These are phyloP conservation scores for Nothophytophthora sp. DNA, from an alignment of 352 stramenopile genomes.

Conservation along the genomic window DNA sequence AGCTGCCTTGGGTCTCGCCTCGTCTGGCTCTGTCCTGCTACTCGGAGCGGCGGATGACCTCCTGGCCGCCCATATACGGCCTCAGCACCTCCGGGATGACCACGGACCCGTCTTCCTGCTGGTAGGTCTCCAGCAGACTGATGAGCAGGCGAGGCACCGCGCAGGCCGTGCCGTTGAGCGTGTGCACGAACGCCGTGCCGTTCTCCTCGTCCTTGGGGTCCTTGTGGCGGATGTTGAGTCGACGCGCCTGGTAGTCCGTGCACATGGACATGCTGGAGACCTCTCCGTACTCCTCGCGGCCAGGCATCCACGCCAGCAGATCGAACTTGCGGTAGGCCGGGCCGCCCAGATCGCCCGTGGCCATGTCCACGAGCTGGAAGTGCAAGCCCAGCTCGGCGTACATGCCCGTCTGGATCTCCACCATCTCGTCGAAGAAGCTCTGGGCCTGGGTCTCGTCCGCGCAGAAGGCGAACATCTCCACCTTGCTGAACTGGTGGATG, in stretches of 20 bases:
- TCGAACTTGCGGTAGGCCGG: slow-evolving; percentile 89
- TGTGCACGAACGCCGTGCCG: slow-evolving; percentile 81
- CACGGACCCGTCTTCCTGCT: slow-evolving; percentile 79
- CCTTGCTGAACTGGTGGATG: slow-evolving; percentile 91
- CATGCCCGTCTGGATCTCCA: slow-evolving; percentile 76
- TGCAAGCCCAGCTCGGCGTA: slow-evolving; percentile 80
- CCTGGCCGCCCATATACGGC: slow-evolving; percentile 80
- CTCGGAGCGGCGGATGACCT: slow-evolving; percentile 44
- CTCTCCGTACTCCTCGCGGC: slow-evolving; percentile 75
- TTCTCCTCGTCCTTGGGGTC: slow-evolving; percentile 45
- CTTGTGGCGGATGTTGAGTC: slow-evolving; percentile 87
- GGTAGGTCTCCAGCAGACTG: slow-evolving; percentile 84
- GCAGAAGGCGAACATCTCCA: slow-evolving; percentile 89
- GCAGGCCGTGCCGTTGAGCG: slow-evolving; percentile 86
- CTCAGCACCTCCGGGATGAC: slow-evolving; percentile 75
- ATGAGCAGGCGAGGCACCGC: slow-evolving; percentile 85
- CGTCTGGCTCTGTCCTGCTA: slow-evolving; percentile 13
- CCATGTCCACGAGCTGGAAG: slow-evolving; percentile 86
- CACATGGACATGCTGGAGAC: slow-evolving; percentile 89
- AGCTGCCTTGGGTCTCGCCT: no score
- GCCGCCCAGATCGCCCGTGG: slow-evolving; percentile 74
- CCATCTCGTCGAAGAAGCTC: slow-evolving; percentile 77
- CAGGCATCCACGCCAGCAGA: slow-evolving; percentile 88
- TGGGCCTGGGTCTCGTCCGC: slow-evolving; percentile 69
- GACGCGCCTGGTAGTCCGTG: slow-evolving; percentile 88